Evolutionary conservation across 805 yeast species (phyloP), one percentile per base, ranked within the genome.

Genomic region (Nakazawaea ishiwadae): DNA sequence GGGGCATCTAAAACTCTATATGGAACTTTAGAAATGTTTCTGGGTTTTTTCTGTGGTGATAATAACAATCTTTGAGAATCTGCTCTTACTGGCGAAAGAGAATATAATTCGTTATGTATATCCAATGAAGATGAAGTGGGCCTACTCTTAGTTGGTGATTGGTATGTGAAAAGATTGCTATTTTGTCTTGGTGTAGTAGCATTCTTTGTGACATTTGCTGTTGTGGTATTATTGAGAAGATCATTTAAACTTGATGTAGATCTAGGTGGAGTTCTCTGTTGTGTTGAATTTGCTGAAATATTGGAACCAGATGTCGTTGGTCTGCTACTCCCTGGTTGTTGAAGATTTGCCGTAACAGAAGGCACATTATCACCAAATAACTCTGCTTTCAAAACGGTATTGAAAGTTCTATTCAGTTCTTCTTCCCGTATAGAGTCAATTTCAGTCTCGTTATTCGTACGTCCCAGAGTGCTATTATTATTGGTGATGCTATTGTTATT

Each of bases 1-100:
- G 98, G 99, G 0, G 99, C 99, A 63, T 91, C 99, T 33, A 91
- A 71, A 4, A 91, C 97, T 42, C 96, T 72, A 55, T 84, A 89
- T 0, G 99, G 98, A 1, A 89, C 86, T 54, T 84, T 86, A 3
- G 93, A 71, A 16, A 93, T 85, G 23, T 76, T 73, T 34, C 99
- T 66, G 1, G 84, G 77, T 53, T 79, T 83, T 60, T 82, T 87
- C 44, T 84, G 81, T 0, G 97, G 97, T 2, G 91, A 81, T 38
- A 90, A 63, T 33, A 93, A 66, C 19, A 90, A 62, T 51, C 77
- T 74, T 52, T 90, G 96, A 2, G 91, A 79, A 50, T 90, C 98
- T 44, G 84, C 84, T 39, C 98, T 73, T 27, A 91, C 96, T 0
- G 96, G 96, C 1, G 95, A 83, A 20, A 82, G 60, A 1, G 95